Evolutionary conservation across 805 yeast genomes (phyloP).

Genomic region (Tetrapisispora taiwanensis): DNA sequence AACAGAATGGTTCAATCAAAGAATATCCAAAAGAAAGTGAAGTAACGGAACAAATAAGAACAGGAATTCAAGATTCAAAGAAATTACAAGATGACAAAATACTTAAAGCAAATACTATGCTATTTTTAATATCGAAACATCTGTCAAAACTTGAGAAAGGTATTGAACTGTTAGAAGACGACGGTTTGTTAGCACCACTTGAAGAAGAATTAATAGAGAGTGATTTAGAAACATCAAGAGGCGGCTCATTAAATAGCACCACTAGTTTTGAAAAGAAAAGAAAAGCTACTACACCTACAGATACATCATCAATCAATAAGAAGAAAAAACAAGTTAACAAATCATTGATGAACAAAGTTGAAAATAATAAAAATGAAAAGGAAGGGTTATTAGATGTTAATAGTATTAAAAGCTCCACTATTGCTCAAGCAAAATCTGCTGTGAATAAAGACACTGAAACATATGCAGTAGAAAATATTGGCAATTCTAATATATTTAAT

Average conservation of each 20-base stretch:
- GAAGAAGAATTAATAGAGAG: conserved; percentile 30
- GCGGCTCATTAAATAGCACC: conserved; percentile 15
- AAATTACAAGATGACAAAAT: conserved; percentile 69
- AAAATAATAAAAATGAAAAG: not conserved
- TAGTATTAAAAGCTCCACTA: not conserved
- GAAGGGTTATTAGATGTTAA: not conserved
- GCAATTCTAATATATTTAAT: conserved; percentile 27
- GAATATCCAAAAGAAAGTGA: conserved; percentile 75
- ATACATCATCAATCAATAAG: conserved; percentile 7
- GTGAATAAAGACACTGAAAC: conserved; percentile 5
- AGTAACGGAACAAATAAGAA: conserved; percentile 53
- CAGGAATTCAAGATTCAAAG: conserved; percentile 51
- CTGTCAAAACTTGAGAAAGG: conserved; percentile 63
- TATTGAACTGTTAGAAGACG: conserved; percentile 63
- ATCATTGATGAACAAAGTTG: conserved; percentile 5
- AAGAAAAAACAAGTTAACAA: conserved; percentile 19
- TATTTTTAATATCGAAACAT: conserved; percentile 69
- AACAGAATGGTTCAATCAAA: conserved; percentile 69
- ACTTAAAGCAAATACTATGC: conserved; percentile 70
- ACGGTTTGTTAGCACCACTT: conserved; percentile 63
- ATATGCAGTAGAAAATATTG: conserved; percentile 15
- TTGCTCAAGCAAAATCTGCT: conserved; percentile 3
- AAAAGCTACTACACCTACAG: conserved; percentile 11
- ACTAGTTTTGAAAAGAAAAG: conserved; percentile 14
- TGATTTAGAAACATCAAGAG: conserved; percentile 25